Conservation (phyloP, 2,329 filamentous ascomycete species). For the Metarhizium guizhouense region DNA sequence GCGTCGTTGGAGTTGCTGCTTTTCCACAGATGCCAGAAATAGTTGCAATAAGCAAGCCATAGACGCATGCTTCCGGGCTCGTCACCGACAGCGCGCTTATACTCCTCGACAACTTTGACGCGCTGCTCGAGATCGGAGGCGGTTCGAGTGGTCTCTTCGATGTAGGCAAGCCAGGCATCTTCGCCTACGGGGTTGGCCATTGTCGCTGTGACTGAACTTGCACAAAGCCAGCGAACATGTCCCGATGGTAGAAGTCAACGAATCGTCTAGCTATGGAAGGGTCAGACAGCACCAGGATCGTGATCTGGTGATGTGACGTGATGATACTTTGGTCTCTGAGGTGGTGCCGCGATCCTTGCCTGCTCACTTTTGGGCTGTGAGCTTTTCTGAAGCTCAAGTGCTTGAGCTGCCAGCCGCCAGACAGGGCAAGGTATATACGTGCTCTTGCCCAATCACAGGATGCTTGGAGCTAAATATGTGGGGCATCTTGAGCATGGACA, state of each 20-base stretch:
- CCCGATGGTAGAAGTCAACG: neutral
- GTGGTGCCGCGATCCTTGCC: neutral
- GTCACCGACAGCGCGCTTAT: constrained; percentile 58
- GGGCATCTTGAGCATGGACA: too few species aligned
- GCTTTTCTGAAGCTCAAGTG: neutral
- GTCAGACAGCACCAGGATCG: too few species aligned
- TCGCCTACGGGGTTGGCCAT: constrained; percentile 60
- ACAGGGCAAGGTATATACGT: too few species aligned
- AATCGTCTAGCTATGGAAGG: neutral
- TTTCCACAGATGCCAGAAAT: constrained; percentile 62
- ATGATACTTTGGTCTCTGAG: neutral
- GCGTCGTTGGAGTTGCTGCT: constrained; percentile 47
- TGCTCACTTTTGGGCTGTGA: neutral
- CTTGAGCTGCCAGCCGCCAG: too few species aligned
- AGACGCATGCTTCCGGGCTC: constrained; percentile 66
- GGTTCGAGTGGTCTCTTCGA: constrained; percentile 59
- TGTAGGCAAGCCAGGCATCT: constrained; percentile 67
- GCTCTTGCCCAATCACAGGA: too few species aligned
- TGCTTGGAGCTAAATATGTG: too few species aligned
- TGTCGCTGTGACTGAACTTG: constrained; percentile 13
- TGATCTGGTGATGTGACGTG: neutral
- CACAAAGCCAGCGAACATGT: neutral
- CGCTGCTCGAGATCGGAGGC: constrained; percentile 56
- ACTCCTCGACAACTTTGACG: constrained; percentile 62
- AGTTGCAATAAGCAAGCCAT: constrained; percentile 73